A percentile compares a stretch with the other conserved stretches of the same genome.
Conservation (phyloP, 2,329 filamentous ascomycete species). For the Aspergillus tamarii region DNA sequence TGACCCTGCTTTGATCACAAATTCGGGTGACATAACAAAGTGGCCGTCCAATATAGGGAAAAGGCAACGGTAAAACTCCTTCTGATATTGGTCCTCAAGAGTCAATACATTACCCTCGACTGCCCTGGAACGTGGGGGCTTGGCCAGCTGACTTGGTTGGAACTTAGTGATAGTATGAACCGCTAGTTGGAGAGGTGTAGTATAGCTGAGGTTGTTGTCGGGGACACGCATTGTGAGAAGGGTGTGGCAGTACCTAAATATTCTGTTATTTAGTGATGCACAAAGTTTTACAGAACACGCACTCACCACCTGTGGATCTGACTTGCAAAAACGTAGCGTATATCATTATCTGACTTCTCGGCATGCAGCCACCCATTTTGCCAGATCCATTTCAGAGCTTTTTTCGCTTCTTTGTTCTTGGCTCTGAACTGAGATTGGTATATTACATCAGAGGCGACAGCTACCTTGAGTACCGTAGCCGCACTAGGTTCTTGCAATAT, state of each 20-base stretch:
- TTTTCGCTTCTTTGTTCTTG: constrained; percentile 8
- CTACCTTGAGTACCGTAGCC: constrained; percentile 12
- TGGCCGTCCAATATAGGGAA: constrained; percentile 15
- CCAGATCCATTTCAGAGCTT: constrained; percentile 12
- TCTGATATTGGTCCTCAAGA: constrained; percentile 19
- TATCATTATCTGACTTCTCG: constrained; percentile 7
- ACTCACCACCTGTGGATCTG: constrained; percentile 17
- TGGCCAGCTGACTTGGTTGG: constrained; percentile 16
- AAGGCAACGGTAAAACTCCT: constrained; percentile 22
- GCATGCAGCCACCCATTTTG: constrained; percentile 18
- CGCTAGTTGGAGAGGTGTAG: constrained; percentile 14
- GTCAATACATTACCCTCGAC: constrained; percentile 12
- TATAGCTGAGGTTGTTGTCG: constrained; percentile 11
- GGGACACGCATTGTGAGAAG: constrained; percentile 6
- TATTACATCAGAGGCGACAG: constrained; percentile 9
- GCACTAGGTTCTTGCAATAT: constrained; percentile 5
- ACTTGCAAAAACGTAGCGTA: constrained; percentile 13
- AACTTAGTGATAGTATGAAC: constrained; percentile 9
- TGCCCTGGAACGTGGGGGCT: constrained; percentile 8
- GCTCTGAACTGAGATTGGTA: constrained; percentile 9
- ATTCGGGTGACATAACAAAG: constrained; percentile 21
- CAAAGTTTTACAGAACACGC: constrained; percentile 7
- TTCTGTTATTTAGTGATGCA: constrained; percentile 11
- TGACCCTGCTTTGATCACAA: constrained; percentile 14
- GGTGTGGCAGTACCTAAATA: constrained; percentile 13